Evolutionary conservation across 306 rosid species (phyloP).

Genomic region (Cicer yamashitae): DNA sequence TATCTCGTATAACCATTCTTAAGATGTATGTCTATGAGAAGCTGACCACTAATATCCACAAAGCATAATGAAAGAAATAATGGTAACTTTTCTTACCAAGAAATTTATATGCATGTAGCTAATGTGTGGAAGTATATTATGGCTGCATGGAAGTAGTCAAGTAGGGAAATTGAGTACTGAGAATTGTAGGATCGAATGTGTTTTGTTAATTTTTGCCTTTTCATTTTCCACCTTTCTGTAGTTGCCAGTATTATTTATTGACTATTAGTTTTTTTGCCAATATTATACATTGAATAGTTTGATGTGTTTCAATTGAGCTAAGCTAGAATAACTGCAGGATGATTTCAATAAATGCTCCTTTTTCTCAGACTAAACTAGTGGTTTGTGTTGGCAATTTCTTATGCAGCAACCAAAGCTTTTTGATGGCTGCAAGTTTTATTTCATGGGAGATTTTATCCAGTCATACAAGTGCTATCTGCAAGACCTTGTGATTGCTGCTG

Average conservation of each 20-base stretch:
- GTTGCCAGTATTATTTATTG: neutral
- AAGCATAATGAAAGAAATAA: neutral
- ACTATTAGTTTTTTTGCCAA: neutral
- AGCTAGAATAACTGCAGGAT: slow-evolving; percentile 11
- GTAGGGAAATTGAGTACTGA: neutral
- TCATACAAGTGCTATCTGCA: slow-evolving; percentile 83
- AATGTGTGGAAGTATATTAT: neutral
- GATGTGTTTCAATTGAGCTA: slow-evolving; percentile 24
- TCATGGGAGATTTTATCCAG: slow-evolving; percentile 70
- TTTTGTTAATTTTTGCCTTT: slow-evolving; percentile 22
- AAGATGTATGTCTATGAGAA: neutral
- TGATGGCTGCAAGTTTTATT: slow-evolving; percentile 73
- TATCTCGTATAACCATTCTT: neutral
- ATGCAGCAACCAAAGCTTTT: slow-evolving; percentile 88
- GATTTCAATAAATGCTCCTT: slow-evolving; percentile 26
- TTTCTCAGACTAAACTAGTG: slow-evolving; percentile 35
- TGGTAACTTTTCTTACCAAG: slow-evolving; percentile 14
- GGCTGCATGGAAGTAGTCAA: neutral
- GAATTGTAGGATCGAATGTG: neutral
- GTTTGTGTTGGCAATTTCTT: slow-evolving; percentile 30
- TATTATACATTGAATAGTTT: slow-evolving; percentile 1
- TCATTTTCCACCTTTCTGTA: slow-evolving; percentile 15
- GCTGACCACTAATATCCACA: slow-evolving; percentile 7
- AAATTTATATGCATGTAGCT: slow-evolving; percentile 31
- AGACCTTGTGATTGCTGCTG: slow-evolving; percentile 84